Base-by-base conservation (phyloP, 805 yeast species). In the Starmera amethionina region DNA sequence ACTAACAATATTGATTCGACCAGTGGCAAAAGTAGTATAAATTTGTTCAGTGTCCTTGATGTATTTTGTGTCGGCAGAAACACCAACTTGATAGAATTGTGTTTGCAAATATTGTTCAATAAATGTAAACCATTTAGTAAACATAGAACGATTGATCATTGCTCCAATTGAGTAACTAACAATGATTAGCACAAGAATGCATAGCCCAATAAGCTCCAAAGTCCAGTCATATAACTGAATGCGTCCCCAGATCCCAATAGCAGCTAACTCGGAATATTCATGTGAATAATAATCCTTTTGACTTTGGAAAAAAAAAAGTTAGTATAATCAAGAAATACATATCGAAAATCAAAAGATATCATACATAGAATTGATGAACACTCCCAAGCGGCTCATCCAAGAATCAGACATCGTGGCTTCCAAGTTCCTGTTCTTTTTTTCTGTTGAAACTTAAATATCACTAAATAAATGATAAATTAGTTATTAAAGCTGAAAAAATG, bases 31-130 rank as follows among this genome's bases (percentile, higher is more conserved):
- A 31, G 84, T 68, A 10, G 67, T 72, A 42, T 53, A 63, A 44
- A 70, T 65, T 50, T 81, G 79, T 22, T 79, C 65, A 37, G 77
- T 73, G 55, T 82, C 94, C 58, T 75, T 71, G 49, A 78, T 67
- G 46, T 70, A 67, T 51, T 76, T 61, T 42, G 67, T 58, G 18
- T 62, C 64, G 32, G 54, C 42, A 7, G 67, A 54, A 30, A 70
- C 75, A 46, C 96, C 96, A 44, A 82, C 89, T 57, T 82, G 88
- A 52, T 69, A 75, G 58, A 93, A 93, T 58, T 89, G 82, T 32
- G 72, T 71, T 35, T 70, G 65, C 43, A 89, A 67, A 9, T 70
- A 73, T 1, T 70, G 73, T 29, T 67, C 55, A 33, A 78, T 62
- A 5, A 75, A 70, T 13, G 59, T 52, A 42, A 84, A 63, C 62